Evolutionary conservation across 2,329 filamentous ascomycete species (phyloP).

Genomic region (Trichoderma oligosporum): DNA sequence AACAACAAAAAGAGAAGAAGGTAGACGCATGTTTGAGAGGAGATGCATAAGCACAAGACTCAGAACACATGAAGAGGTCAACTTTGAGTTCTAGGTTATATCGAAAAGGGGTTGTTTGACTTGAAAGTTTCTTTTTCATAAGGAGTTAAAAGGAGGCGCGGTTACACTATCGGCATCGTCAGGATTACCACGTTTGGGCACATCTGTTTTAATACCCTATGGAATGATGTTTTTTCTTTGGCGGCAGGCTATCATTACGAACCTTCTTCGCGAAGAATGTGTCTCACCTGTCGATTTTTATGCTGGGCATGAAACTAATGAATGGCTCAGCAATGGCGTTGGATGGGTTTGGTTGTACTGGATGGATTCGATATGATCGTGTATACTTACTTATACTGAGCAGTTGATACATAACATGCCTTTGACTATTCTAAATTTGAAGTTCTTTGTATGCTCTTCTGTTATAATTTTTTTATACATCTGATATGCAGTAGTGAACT

Average conservation of each 20-base stretch:
- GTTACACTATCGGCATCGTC: conserved; percentile 18
- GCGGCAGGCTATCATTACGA: conserved; percentile 20
- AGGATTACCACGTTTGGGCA: conserved; percentile 23
- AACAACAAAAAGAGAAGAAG: conserved; percentile 20
- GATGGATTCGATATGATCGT: conserved; percentile 1
- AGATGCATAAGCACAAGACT: not conserved
- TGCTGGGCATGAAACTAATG: conserved; percentile 1
- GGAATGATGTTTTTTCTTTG: conserved; percentile 27
- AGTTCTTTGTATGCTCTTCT: not conserved
- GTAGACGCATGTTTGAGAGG: conserved; percentile 7
- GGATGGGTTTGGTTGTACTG: not conserved
- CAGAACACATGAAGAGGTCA: not conserved
- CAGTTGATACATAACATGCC: not conserved
- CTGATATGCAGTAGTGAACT: too few species aligned
- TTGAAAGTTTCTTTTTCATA: not conserved
- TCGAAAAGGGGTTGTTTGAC: not conserved
- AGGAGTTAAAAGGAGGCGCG: conserved; percentile 8
- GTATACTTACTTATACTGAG: not conserved
- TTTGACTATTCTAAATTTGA: not conserved
- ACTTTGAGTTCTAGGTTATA: not conserved
- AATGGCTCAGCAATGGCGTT: conserved; percentile 13
- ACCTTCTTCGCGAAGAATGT: not conserved
- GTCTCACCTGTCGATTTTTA: not conserved
- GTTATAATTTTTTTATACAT: not conserved
- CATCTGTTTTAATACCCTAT: conserved; percentile 31